phyloP scores from a whole-genome alignment of 768 basidiomycete genomes.

The Russula virescens region DNA sequence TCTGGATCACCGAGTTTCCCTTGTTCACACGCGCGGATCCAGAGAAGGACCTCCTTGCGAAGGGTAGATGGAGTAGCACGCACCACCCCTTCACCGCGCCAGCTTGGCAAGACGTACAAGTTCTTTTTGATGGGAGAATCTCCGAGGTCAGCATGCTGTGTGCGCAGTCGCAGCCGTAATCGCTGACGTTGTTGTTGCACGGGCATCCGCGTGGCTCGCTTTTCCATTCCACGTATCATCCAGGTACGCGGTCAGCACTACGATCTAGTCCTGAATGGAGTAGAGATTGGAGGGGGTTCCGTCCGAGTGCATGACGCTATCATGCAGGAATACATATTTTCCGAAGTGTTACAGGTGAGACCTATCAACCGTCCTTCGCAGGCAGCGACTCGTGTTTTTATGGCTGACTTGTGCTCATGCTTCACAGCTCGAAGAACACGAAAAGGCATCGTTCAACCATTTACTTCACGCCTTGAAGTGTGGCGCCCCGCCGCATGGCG shows the following conservation, averaged over 20 bases:
- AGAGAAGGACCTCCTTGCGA: constrained; percentile 82
- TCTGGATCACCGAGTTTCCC: constrained; percentile 96
- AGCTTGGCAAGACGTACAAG: constrained; percentile 81
- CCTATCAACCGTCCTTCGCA: background rate
- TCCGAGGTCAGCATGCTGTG: constrained; percentile 36
- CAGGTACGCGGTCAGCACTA: constrained; percentile 95
- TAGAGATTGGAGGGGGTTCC: constrained; percentile 91
- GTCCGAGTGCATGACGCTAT: constrained; percentile 85
- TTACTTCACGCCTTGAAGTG: constrained; percentile 80
- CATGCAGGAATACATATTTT: constrained; percentile 83
- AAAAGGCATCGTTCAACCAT: constrained; percentile 74
- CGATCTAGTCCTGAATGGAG: constrained; percentile 89
- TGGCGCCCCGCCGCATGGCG: constrained; percentile 94
- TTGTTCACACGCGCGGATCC: constrained; percentile 81
- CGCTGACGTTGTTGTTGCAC: background rate
- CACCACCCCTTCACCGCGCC: constrained; percentile 98
- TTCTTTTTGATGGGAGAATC: constrained; percentile 64
- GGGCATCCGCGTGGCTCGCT: constrained; percentile 9
- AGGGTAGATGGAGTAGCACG: constrained; percentile 85
- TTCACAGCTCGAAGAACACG: constrained; percentile 60
- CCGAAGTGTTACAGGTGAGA: constrained; percentile 65
- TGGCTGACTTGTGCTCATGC: background rate
- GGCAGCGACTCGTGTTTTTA: background rate
- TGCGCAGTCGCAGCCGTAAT: constrained; percentile 35
- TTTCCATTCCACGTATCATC: background rate